Conservation (phyloP, 495 filamentous ascomycete genomes). For the Penicillium verhagenii region DNA sequence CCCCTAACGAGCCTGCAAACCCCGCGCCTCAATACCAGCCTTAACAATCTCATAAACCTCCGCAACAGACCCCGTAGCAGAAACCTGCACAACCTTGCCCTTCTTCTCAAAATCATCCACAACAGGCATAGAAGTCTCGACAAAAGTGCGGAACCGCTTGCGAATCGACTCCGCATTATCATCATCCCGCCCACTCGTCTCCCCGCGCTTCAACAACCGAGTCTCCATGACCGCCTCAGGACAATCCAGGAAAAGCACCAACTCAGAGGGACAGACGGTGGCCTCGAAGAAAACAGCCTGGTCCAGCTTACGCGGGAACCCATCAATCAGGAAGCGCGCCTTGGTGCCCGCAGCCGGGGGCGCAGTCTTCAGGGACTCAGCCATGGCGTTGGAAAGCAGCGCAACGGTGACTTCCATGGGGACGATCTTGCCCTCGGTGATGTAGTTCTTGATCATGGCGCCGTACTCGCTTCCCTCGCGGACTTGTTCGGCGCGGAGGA, state of each 20-base stretch:
- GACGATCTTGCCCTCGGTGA: slow-evolving; percentile 90
- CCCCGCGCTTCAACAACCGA: slow-evolving; percentile 79
- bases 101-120: slow-evolving; percentile 78
- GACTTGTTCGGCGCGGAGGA: slow-evolving; percentile 90
- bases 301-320: slow-evolving; percentile 95
- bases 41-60: slow-evolving; percentile 73
- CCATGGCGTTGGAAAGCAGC: slow-evolving; percentile 90
- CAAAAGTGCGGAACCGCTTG: slow-evolving; percentile 91
- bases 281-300: slow-evolving; percentile 92
- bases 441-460: slow-evolving; percentile 83
- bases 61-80: slow-evolving; percentile 64
- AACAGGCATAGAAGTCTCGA: slow-evolving; percentile 96
- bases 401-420: slow-evolving; percentile 98
- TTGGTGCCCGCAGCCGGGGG: slow-evolving; percentile 25
- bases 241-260: slow-evolving; percentile 91
- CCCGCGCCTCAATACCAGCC: slow-evolving; percentile 48
- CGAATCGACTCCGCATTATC: slow-evolving; percentile 94
- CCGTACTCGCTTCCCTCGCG: slow-evolving; percentile 83
- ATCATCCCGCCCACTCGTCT: slow-evolving; percentile 86
- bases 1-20: slow-evolving; percentile 37
- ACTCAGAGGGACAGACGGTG: slow-evolving; percentile 73
- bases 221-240: slow-evolving; percentile 83
- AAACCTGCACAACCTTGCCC: slow-evolving; percentile 74
- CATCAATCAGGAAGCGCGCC: slow-evolving; percentile 80
- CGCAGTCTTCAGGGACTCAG: slow-evolving; percentile 47